phyloP scores from a whole-genome alignment of 164 flowering plant genomes.

The Magnolia changhungtana region DNA sequence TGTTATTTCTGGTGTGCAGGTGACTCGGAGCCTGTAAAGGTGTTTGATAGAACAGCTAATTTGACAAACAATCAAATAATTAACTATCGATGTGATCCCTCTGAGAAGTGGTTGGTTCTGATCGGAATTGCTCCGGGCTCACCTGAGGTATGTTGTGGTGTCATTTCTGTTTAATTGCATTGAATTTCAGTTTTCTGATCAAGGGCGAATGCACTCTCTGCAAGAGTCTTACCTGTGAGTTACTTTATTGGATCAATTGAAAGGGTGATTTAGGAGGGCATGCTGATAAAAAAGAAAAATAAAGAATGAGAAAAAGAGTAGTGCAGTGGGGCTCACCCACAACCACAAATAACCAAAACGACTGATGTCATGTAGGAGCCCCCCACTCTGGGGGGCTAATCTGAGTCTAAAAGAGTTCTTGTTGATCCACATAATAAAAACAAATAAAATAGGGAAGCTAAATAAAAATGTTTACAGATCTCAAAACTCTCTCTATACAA shows the following conservation, averaged over 20 bases:
- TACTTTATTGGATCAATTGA: neutral
- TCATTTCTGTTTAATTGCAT: neutral
- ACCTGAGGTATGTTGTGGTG: conserved; percentile 61
- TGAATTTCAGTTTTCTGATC: neutral
- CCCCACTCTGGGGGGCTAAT: too few species aligned
- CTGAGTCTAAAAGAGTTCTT: too few species aligned
- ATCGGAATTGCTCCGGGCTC: conserved; percentile 98
- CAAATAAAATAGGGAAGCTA: too few species aligned
- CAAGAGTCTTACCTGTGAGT: neutral
- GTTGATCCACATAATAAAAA: too few species aligned
- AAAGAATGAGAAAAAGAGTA: too few species aligned
- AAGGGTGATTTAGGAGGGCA: too few species aligned
- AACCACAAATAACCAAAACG: too few species aligned
- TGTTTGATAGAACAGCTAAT: conserved; percentile 97
- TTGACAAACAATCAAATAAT: conserved; percentile 86
- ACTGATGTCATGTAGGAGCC: too few species aligned
- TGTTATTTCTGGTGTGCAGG: conserved; percentile 39
- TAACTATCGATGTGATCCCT: conserved; percentile 86
- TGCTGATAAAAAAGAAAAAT: too few species aligned
- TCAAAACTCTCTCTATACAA: too few species aligned
- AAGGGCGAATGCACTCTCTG: neutral
- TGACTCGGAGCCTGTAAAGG: conserved; percentile 90
- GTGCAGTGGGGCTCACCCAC: too few species aligned
- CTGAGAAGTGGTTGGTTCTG: conserved; percentile 96
- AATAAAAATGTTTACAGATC: too few species aligned